Base-by-base conservation (phyloP, 257 asterid genomes). In the Solanum verrucosum region DNA sequence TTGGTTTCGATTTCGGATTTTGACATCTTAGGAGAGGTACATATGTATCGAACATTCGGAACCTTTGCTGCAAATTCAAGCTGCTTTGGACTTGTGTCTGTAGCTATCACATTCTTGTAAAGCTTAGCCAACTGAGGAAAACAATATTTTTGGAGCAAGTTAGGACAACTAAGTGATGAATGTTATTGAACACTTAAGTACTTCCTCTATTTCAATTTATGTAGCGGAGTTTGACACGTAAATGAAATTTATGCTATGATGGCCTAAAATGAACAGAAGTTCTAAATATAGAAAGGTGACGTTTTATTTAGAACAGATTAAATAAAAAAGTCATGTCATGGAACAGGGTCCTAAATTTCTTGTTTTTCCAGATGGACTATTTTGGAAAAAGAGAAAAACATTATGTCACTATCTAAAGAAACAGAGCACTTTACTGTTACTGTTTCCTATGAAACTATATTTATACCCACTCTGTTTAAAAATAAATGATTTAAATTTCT, bases 21-120 rank as follows among this genome's bases (percentile, higher is more conserved):
- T 27, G 93, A 89, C 40, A 89, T 60, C 37, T 89, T 88, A 25
- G 83, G 37, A 25, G 92, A 89, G 7, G 93, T 90, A 56, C 90
- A 90, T 40, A 87, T 7, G 84, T 90, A 91, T 68, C 37, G 87
- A 71, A 91, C 70, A 46, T 84, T 89, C 4, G 92, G 91, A 16
- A 87, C 90, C 9, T 37, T 88, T 33, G 73, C 38, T 37, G 93
- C 91, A 9, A 27, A 79, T 42, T 88, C 84, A 1, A 91, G 89
- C 87, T 91, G 93, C 13, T 74, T 60, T 84, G 68, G 42, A 16
- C 93, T 91, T 70, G 88, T 89, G 49, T 91, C 92, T 35, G 93
- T 91, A 68, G 90, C 92, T 5, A 90, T 87, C 87, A 91, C 93
- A 81, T 89, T 84, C 79, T 90, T 84, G 67, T 87, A 90, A 40